These are phyloP conservation scores for Cercospora canescens DNA, from an alignment of 2,329 filamentous ascomycete species.

Conservation along the genomic window DNA sequence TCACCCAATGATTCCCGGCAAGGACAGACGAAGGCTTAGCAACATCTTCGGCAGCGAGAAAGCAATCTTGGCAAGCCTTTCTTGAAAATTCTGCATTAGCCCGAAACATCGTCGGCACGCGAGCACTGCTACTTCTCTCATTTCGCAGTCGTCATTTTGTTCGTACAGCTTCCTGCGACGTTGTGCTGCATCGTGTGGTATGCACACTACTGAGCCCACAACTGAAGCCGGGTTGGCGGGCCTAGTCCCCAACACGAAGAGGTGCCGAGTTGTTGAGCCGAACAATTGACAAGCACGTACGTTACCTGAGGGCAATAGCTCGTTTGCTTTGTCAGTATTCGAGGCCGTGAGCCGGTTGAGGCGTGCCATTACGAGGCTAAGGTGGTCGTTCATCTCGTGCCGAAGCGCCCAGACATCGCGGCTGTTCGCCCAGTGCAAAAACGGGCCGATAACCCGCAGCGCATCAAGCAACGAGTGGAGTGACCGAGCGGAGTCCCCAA, in stretches of 20 bases:
- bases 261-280: background rate
- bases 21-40: slow-evolving; percentile 10
- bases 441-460: slow-evolving; percentile 11
- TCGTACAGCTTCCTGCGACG: background rate
- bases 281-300: background rate
- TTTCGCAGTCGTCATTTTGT: background rate
- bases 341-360: background rate
- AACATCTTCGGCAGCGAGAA: slow-evolving; percentile 4
- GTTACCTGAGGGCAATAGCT: background rate
- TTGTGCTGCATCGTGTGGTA: background rate
- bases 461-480: slow-evolving; percentile 3
- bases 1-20: background rate
- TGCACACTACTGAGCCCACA: background rate
- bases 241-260: background rate
- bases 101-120: background rate
- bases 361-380: background rate
- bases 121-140: background rate
- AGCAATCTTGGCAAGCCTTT: slow-evolving; percentile 1
- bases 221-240: background rate
- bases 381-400: slow-evolving; percentile 3
- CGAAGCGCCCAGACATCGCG: background rate
- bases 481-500: slow-evolving; percentile 1
- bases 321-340: background rate
- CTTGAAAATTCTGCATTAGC: background rate
- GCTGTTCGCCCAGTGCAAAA: slow-evolving; percentile 1